Conservation (phyloP, 371 early-diverging fungal genomes). For the Mortierella sp. region DNA sequence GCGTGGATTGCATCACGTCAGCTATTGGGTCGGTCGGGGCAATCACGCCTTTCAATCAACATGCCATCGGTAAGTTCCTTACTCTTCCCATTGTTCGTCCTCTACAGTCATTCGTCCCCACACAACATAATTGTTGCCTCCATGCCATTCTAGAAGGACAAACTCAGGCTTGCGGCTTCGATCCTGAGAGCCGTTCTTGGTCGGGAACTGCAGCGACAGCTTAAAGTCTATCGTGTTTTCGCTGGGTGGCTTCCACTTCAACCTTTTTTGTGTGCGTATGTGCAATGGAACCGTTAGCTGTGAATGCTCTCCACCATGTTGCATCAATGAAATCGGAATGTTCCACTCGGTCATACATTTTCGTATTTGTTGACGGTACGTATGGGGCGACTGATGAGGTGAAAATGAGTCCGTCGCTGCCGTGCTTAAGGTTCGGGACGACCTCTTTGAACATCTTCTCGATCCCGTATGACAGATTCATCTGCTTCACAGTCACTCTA, state of each 20-base stretch:
- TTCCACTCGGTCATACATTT: slow-evolving; percentile 67
- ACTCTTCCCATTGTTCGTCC: slow-evolving; percentile 66
- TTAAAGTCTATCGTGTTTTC: slow-evolving; percentile 98
- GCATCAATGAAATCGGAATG: not conserved
- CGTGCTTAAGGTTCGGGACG: slow-evolving; percentile 85
- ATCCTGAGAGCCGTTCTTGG: slow-evolving; percentile 29
- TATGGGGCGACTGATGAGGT: slow-evolving; percentile 92
- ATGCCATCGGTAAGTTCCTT: not conserved
- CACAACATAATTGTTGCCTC: slow-evolving; percentile 60
- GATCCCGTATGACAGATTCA: slow-evolving; percentile 77
- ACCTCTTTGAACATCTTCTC: slow-evolving; percentile 71
- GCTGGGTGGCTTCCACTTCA: slow-evolving; percentile 99
- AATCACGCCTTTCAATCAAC: too few relatives aligned
- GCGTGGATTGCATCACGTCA: too few relatives aligned
- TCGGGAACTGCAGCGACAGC: slow-evolving; percentile 60
- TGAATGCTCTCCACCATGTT: not conserved
- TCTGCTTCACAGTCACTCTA: slow-evolving; percentile 76
- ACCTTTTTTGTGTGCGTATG: slow-evolving; percentile 55
- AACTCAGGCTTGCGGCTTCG: slow-evolving; percentile 59
- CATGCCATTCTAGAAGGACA: slow-evolving; percentile 68
- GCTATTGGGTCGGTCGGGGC: too few relatives aligned
- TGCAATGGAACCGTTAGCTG: not conserved
- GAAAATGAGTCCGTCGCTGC: slow-evolving; percentile 97
- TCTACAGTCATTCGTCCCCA: slow-evolving; percentile 72
- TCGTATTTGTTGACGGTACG: slow-evolving; percentile 83